Base-by-base conservation (phyloP, 169 alveolate genomes). In the Babesia gibsoni region DNA sequence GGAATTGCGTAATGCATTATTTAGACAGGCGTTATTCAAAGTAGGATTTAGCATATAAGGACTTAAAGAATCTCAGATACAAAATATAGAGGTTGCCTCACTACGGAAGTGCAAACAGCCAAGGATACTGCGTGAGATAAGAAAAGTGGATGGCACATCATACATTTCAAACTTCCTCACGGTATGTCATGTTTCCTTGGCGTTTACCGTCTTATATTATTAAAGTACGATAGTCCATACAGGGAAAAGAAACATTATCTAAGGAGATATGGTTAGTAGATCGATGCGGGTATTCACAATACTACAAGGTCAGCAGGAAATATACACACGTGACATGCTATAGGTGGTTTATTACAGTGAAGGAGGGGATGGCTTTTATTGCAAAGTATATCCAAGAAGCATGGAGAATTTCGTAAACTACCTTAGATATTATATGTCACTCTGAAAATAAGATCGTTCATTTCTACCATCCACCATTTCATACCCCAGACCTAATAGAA, bases 341-440 rank as follows among this genome's bases (percentile, higher is more conserved):
- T 30, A 79, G 88, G 83, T 79, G 48, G 41, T 78, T 12, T 67
- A 54, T 29, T 83, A 74, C 63, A 82, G 75, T 30, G 89, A 87
- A 82, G 92, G 89, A 25, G 82, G 56, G 46, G 89, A 87, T 68
- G 92, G 92, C 8, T 87, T 83, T 53, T 48, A 64, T n/a, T 53
- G 85, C 46, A 83, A 74, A 32, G 84, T 86, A 29, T 70, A 70
- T 16, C 86, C 87, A 25, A 75, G 66, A 25, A 74, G 75, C 16
- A 43, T 86, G 45, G 73, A 52, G 48, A 86, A 82, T 72, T 70
- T 82, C 36, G 41, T 69, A 16, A 65, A 82, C 68, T 70, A 43
- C 67, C 36, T 82, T 2, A 65, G 84, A 37, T 86, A 81, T 56
- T 78, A 86, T 67, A 67, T 82, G 41, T 74, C 84, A 20, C 41